Conservation (phyloP, 148 eudicot species). For the Silene conica region DNA sequence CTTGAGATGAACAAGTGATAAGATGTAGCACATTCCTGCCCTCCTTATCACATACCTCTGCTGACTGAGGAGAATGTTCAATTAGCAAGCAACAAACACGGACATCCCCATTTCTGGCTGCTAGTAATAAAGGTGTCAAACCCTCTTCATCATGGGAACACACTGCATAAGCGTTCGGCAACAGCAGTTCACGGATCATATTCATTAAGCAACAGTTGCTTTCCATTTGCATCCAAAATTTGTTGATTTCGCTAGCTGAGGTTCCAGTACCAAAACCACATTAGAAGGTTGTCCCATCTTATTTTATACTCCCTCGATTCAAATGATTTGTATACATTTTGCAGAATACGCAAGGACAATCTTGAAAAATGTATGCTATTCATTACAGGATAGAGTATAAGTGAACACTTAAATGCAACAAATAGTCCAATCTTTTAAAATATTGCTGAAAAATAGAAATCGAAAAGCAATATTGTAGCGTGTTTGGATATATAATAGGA, state of each 20-base stretch:
- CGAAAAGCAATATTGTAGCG: too few species aligned
- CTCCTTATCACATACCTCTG: neutral
- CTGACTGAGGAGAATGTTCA: neutral
- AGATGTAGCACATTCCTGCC: slow-evolving; percentile 14
- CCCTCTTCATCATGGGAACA: slow-evolving; percentile 6
- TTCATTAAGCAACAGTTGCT: neutral
- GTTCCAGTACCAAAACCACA: too few species aligned
- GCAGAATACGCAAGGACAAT: too few species aligned
- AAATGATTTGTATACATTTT: too few species aligned
- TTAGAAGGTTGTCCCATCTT: too few species aligned
- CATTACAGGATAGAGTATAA: too few species aligned
- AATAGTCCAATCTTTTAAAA: too few species aligned
- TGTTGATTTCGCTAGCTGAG: neutral
- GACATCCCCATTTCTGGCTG: neutral
- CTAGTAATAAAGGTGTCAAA: slow-evolving; percentile 5
- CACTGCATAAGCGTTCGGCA: neutral
- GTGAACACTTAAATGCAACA: too few species aligned
- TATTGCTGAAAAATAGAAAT: too few species aligned
- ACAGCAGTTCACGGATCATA: neutral
- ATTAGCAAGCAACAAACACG: fast-evolving
- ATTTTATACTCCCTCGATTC: too few species aligned
- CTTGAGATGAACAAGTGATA: neutral
- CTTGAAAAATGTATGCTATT: too few species aligned
- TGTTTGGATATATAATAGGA: too few species aligned
- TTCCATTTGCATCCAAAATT: neutral